Evolutionary conservation across 169 alveolate species (phyloP), one percentile per base, ranked within the genome.

Genomic region (Plasmodium relictum): DNA sequence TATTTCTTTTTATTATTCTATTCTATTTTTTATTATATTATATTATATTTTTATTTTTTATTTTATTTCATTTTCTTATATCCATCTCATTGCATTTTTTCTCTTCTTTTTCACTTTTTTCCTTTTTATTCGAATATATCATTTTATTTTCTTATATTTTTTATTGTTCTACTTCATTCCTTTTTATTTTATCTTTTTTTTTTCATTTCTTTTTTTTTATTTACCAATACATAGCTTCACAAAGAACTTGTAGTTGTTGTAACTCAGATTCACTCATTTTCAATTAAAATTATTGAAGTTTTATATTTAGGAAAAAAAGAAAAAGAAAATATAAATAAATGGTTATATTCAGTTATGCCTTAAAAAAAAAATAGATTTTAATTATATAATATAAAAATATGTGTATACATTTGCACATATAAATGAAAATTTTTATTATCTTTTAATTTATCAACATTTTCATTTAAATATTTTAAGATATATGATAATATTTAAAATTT

Each of bases 241-340:
- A 95, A 54, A 95, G 96, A 93, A 95, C 95, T 85, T 95, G 97
- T 45, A 95, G 95, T 94, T 95, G 97, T 62, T 94, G 92, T 83
- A 95, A 96, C 92, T 95, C 97, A 20, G 91, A 54, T 48, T 83
- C 91, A 48, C 83, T 83, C 91, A 83, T 83, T 83, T 83, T 83
- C 62, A 61, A 45, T 71, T 68, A 62, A 45, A 14, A 39, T 4
- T 48, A 68, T 83, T 45, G 10, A 41, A 6, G 26, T 48, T 9
- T 16, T 58, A 42, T 69, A n/a, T 39, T 58, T 24, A 58, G 37
- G n/a, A 31, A 56, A 24, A 37, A 65, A 39, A 18, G 24, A 24
- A 52, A 39, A 61, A 61, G 65, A 63, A 45, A 20, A 76, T 41
- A 44, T 44, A 41, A 62, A 37, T 31, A 39, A 26, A 76, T 26